Conservation (phyloP, 2,329 filamentous ascomycete genomes). For the Eutypa lata region DNA sequence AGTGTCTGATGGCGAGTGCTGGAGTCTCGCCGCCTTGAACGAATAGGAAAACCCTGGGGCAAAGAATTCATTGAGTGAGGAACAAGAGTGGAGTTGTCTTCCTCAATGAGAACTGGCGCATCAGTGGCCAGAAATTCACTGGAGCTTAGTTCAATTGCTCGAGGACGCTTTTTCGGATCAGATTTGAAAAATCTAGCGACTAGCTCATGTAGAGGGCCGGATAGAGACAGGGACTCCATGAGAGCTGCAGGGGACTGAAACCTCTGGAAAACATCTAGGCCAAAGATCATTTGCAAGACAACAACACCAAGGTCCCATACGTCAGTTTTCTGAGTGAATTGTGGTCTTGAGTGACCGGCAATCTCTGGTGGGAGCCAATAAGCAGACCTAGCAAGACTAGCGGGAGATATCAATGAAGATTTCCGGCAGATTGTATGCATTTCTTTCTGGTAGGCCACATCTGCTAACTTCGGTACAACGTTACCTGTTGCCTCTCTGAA, state of each 20-base stretch:
- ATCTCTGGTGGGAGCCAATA: constrained; percentile 85
- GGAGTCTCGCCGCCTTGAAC: constrained; percentile 59
- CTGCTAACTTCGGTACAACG: constrained; percentile 70
- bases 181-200: constrained; percentile 80
- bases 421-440: constrained; percentile 59
- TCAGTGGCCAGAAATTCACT: constrained; percentile 66
- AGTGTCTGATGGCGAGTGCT: constrained; percentile 48
- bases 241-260: constrained; percentile 77
- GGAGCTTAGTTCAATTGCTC: constrained; percentile 70
- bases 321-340: constrained; percentile 77
- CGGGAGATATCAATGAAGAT: constrained; percentile 48
- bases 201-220: constrained; percentile 73
- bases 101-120: constrained; percentile 54
- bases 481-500: constrained; percentile 67
- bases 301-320: constrained; percentile 94
- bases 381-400: constrained; percentile 66
- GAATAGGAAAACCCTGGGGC: constrained; percentile 42
- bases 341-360: constrained; percentile 55
- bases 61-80: constrained; percentile 41
- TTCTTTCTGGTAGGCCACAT: constrained; percentile 68
- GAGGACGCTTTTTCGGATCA: constrained; percentile 79
- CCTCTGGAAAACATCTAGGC: constrained; percentile 69
- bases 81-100: constrained; percentile 38
- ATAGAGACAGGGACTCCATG: constrained; percentile 68
- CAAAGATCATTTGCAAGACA: constrained; percentile 92